Percentiles rank a stretch among this genome's conserved stretches.
phyloP scores from a whole-genome alignment of 139 green algal species.

The Pseudopediastrum boryanum region DNA sequence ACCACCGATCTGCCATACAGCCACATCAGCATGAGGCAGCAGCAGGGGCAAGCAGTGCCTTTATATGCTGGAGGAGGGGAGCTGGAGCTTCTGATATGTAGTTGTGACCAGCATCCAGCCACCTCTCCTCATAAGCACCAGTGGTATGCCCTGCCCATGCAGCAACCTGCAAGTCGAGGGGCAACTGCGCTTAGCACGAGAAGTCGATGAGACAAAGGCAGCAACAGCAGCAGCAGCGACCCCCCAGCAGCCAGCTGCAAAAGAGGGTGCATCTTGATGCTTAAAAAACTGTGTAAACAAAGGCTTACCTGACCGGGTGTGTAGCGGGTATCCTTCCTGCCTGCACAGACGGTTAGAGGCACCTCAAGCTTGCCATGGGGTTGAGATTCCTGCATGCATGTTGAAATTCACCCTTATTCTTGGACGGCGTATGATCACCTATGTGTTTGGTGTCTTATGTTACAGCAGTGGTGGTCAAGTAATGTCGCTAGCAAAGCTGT shows the following conservation, averaged over 20 bases:
- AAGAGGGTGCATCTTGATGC: too few relatives aligned
- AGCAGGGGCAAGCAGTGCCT: not conserved
- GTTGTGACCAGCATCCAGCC: conserved; percentile 38
- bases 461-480: too few relatives aligned
- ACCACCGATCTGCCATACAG: not conserved
- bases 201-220: not conserved
- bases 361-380: not conserved
- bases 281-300: not conserved
- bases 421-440: too few relatives aligned
- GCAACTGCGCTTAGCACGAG: not conserved
- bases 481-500: too few relatives aligned
- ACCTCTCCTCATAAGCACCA: conserved; percentile 19
- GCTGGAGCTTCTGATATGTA: conserved; percentile 32
- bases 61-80: conserved; percentile 17
- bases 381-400: too few relatives aligned
- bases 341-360: not conserved
- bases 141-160: conserved; percentile 16
- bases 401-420: too few relatives aligned
- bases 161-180: conserved; percentile 2
- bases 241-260: too few relatives aligned
- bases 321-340: not conserved
- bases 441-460: too few relatives aligned
- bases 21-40: conserved; percentile 5
- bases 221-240: conserved; percentile 22
- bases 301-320: conserved; percentile 34